Percentiles rank a stretch among this genome's conserved stretches.
Evolutionary conservation across 2,329 filamentous ascomycete species (phyloP).

Genomic region (Tolypocladium capitatum): DNA sequence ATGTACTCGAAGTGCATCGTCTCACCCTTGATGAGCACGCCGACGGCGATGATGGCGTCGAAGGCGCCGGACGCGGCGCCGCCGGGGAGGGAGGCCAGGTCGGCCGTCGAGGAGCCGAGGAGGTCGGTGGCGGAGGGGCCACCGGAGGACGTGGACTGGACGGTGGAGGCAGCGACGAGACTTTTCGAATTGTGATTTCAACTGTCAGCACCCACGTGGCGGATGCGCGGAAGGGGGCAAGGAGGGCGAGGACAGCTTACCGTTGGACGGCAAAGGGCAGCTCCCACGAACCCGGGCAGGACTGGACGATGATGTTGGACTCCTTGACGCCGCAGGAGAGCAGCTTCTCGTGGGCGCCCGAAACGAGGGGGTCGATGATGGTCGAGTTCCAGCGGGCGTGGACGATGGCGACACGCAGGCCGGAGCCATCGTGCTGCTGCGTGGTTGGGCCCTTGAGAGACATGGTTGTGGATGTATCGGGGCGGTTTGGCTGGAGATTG

Average conservation of each 20-base stretch:
- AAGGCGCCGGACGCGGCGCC: conserved; percentile 49
- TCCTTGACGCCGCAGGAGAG: conserved; percentile 68
- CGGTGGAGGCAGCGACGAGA: conserved; percentile 72
- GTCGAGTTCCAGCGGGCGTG: conserved; percentile 90
- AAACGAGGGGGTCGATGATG: conserved; percentile 76
- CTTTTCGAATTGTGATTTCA: conserved; percentile 25
- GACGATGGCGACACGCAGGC: conserved; percentile 82
- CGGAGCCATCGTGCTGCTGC: conserved; percentile 51
- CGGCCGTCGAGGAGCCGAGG: conserved; percentile 53
- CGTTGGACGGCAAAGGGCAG: conserved; percentile 81
- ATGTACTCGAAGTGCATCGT: conserved; percentile 99
- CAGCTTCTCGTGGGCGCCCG: conserved; percentile 68
- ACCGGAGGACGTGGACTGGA: conserved; percentile 57
- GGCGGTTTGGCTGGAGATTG: background rate
- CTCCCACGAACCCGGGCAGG: conserved; percentile 89
- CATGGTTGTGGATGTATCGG: conserved; percentile 13
- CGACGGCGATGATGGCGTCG: conserved; percentile 89
- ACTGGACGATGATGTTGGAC: conserved; percentile 78
- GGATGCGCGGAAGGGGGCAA: background rate
- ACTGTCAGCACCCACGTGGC: conserved; percentile 6
- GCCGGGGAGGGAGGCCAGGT: conserved; percentile 41
- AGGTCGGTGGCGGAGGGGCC: conserved; percentile 62
- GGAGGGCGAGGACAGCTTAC: conserved; percentile 30
- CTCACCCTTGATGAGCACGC: conserved; percentile 94
- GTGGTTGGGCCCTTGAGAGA: conserved; percentile 44